Percentiles rank a stretch among this genome's conserved stretches.
Evolutionary conservation across 345 rosid genomes (phyloP).

Genomic region (Anastatica hierochuntica): DNA sequence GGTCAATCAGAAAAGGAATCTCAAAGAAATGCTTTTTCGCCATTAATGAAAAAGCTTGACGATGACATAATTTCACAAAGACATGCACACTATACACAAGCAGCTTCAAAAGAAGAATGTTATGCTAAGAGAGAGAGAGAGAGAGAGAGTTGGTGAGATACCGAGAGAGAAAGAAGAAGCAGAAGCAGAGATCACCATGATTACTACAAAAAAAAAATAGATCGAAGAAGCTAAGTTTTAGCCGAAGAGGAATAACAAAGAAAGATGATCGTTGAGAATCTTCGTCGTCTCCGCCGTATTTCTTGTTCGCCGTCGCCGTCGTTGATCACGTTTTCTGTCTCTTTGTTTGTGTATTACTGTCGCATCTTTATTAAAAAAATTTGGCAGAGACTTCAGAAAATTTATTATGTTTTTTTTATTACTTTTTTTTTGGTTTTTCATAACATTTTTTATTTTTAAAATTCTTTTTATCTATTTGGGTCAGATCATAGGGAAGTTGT

Average conservation of each 20-base stretch:
- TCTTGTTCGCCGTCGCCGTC: not conserved
- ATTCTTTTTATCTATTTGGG: conserved; percentile 13
- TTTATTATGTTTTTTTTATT: not conserved
- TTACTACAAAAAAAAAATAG: conserved; percentile 14
- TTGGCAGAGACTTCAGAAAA: conserved; percentile 17
- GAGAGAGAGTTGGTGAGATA: conserved; percentile 21
- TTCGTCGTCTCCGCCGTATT: conserved; percentile 11
- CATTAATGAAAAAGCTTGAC: not conserved
- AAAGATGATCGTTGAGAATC: not conserved
- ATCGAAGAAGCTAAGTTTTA: not conserved
- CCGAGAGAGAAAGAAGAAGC: conserved; percentile 57
- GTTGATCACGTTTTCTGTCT: conserved; percentile 28
- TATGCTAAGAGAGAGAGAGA: not conserved
- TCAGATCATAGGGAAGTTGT: conserved; percentile 22
- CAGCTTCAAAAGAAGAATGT: not conserved
- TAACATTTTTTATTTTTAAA: conserved; percentile 3
- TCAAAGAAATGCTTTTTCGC: no score
- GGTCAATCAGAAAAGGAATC: not conserved
- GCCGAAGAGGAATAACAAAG: conserved; percentile 14
- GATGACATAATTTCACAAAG: not conserved
- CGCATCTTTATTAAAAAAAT: conserved; percentile 13
- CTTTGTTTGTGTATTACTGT: conserved; percentile 22
- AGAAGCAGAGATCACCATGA: conserved; percentile 73
- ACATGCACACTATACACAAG: conserved; percentile 15
- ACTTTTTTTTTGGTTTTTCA: not conserved